Evolutionary conservation across 2,329 filamentous ascomycete genomes (phyloP).

Genomic region (Aspergillus sp.): DNA sequence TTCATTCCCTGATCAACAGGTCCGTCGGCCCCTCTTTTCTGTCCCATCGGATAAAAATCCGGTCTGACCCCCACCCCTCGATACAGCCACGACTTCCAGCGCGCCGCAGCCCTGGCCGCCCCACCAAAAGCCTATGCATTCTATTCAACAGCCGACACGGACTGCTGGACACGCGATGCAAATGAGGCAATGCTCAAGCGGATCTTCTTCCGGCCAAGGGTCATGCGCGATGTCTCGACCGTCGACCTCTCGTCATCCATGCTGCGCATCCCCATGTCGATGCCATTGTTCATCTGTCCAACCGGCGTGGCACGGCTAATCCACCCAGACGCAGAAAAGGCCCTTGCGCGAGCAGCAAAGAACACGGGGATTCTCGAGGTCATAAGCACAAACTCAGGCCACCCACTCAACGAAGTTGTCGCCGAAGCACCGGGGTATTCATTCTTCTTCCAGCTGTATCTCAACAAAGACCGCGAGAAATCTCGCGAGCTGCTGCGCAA

Average conservation of each 20-base stretch:
- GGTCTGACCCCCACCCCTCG: constrained; percentile 48
- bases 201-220: constrained; percentile 53
- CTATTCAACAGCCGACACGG: constrained; percentile 52
- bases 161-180: constrained; percentile 45
- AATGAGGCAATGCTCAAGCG: constrained; percentile 46
- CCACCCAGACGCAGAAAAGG: constrained; percentile 79
- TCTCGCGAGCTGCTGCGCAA: constrained; percentile 70
- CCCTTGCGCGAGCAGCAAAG: constrained; percentile 73
- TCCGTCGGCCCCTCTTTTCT: not conserved
- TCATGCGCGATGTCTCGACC: constrained; percentile 46
- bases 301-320: constrained; percentile 86
- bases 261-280: constrained; percentile 69
- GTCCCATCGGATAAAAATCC: constrained; percentile 39
- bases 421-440: constrained; percentile 70
- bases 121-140: constrained; percentile 92
- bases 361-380: constrained; percentile 61
- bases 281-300: constrained; percentile 81
- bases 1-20: constrained; percentile 1
- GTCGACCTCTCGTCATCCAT: constrained; percentile 60
- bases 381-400: constrained; percentile 76
- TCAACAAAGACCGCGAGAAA: constrained; percentile 79
- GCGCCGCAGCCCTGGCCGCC: constrained; percentile 69
- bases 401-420: constrained; percentile 86
- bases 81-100: constrained; percentile 53
- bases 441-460: constrained; percentile 96